Evolutionary conservation across 1,139 yeast genomes (phyloP), one percentile per base, ranked within the genome.

Genomic region (Magnusiomyces paraingens): DNA sequence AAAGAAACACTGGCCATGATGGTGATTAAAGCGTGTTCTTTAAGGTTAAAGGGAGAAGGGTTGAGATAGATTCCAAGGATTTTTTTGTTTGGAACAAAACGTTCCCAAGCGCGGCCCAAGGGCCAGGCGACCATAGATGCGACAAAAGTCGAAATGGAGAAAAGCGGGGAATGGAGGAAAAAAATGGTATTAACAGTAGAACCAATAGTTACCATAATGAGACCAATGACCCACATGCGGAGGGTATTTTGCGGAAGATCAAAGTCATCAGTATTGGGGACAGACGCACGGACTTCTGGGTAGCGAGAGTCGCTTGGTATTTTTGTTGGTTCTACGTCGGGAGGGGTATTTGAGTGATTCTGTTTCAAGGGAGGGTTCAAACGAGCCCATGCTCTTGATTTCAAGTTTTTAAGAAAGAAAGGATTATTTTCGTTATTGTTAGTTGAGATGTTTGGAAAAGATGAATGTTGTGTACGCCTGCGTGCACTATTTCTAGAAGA

Each of bases 281-380:
- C 86, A 3, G 86, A 77, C 4, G 86, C 86, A 63, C 88, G 75
- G 44, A 83, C 89, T 64, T 83, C 88, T 0, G 86, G 82, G 64
- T 80, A 81, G 8, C 86, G 84, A 20, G 84, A 80, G 63, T 83
- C 83, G 62, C 32, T 26, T 4, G 32, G 32, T 4, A 26, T 26
- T 26, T 26, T 80, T 67, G 43, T 62, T 4, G 4, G 8, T 4
- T 26, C 32, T 8, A 26, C 4, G 32, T 26, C 32, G 4, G 32
- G 32, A 8, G 32, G 32, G 32, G 32, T n/a, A 26, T 8, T 4
- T 4, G 8, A 8, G 32, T 5, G 32, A 8, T 26, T 26, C 8
- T 26, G 32, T n/a, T n/a, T n/a, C n/a, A 26, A 26, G 32, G 32
- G 32, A 8, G 32, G 4, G 32, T 26, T 4, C 8, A 26, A 8